Percentiles rank a stretch among this genome's conserved stretches.
phyloP scores from a whole-genome alignment of 2,329 filamentous ascomycete genomes.

The Penicillium olsonii region DNA sequence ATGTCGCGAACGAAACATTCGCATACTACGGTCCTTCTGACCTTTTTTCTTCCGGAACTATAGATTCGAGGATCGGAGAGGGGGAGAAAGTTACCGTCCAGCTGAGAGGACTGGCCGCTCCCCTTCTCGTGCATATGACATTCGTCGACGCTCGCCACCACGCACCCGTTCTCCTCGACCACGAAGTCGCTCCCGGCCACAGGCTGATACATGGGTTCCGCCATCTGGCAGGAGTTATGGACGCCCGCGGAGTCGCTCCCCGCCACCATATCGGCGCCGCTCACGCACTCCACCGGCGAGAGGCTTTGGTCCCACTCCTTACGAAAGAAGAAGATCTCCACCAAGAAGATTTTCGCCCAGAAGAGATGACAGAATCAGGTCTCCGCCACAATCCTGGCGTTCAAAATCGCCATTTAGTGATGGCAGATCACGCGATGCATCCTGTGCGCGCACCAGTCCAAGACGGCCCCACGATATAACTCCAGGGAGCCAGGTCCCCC shows the following conservation, averaged over 20 bases:
- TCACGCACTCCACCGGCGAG: conserved; percentile 45
- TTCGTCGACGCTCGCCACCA: conserved; percentile 38
- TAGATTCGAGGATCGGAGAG: conserved; percentile 45
- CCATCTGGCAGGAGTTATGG: conserved; percentile 34
- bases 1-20: conserved; percentile 14
- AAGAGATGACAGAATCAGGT: conserved; percentile 41
- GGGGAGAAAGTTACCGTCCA: conserved; percentile 48
- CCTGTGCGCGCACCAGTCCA: conserved; percentile 34
- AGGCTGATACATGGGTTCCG: conserved; percentile 47
- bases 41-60: not conserved
- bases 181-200: conserved; percentile 39
- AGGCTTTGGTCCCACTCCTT: conserved; percentile 35
- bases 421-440: conserved; percentile 32
- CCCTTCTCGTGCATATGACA: conserved; percentile 37
- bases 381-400: conserved; percentile 40
- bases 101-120: conserved; percentile 33
- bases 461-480: conserved; percentile 41
- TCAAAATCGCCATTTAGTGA: conserved; percentile 42
- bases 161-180: conserved; percentile 40
- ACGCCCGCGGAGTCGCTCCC: conserved; percentile 47
- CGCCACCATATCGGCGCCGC: conserved; percentile 41
- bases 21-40: conserved; percentile 9
- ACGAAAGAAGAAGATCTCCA: conserved; percentile 39
- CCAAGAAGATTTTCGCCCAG: conserved; percentile 44
- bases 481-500: conserved; percentile 35